Percentiles rank a stretch among this genome's conserved stretches.
Evolutionary conservation across 2,329 filamentous ascomycete genomes (phyloP).

Genomic region (Trichoderma breve): DNA sequence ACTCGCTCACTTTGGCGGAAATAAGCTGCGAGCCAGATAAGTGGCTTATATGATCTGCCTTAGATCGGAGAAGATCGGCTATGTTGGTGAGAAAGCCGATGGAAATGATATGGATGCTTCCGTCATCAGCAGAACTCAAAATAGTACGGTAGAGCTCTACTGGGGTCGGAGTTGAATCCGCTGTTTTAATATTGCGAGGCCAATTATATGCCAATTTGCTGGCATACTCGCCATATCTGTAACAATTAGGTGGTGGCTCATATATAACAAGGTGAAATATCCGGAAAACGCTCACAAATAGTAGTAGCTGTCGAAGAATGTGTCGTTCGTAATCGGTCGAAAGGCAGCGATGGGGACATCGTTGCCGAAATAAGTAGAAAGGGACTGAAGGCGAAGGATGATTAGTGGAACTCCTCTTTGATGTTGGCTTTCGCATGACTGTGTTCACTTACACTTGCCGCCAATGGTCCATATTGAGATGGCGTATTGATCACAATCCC

Average conservation of each 20-base stretch:
- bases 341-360: slow-evolving; percentile 7
- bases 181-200: neutral
- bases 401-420: neutral
- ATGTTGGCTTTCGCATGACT: no score
- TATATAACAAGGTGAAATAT: neutral
- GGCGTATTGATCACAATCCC: neutral
- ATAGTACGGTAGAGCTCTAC: neutral
- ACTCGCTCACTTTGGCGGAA: neutral
- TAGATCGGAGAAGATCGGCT: neutral
- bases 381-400: neutral
- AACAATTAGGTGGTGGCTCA: neutral
- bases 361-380: slow-evolving; percentile 8
- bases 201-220: slow-evolving; percentile 3
- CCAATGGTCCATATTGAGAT: neutral
- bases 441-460: neutral
- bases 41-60: slow-evolving; percentile 3
- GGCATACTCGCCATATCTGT: neutral
- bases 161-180: neutral
- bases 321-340: slow-evolving; percentile 1
- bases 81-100: neutral
- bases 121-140: neutral
- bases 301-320: slow-evolving; percentile 9
- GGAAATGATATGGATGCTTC: slow-evolving; percentile 10
- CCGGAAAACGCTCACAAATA: neutral
- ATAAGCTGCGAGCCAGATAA: neutral